Conservation (phyloP, 1,139 yeast species). For the Oligophagozyma castellii region DNA sequence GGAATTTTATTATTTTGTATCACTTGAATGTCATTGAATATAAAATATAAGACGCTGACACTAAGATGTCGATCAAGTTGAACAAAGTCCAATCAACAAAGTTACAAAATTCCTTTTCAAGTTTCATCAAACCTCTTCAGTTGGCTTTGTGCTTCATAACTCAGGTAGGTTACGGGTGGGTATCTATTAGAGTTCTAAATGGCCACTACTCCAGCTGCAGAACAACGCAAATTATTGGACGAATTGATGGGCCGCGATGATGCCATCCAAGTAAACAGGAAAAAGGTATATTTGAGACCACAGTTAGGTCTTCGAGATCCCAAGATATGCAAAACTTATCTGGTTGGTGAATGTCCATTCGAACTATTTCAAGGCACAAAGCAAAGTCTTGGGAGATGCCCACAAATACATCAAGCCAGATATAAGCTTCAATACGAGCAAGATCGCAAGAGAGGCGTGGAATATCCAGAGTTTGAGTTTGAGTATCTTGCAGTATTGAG, state of each 20-base stretch:
- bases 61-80: too few relatives aligned
- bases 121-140: too few relatives aligned
- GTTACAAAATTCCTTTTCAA: too few relatives aligned
- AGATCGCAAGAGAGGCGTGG: conserved; percentile 41
- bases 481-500: conserved; percentile 37
- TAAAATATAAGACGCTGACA: too few relatives aligned
- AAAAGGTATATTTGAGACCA: conserved; percentile 7
- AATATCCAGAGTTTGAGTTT: conserved; percentile 54
- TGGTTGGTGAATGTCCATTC: conserved; percentile 83
- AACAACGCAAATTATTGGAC: conserved; percentile 63
- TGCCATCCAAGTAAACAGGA: conserved; percentile 27
- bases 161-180: too few relatives aligned
- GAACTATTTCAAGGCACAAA: conserved; percentile 76
- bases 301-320: conserved; percentile 39
- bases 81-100: too few relatives aligned
- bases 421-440: conserved; percentile 58
- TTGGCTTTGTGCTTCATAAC: too few relatives aligned
- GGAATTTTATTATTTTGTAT: too few relatives aligned
- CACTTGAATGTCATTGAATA: too few relatives aligned
- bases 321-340: conserved; percentile 62
- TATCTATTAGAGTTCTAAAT: conserved; percentile 4
- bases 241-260: conserved; percentile 74
- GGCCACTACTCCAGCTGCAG: conserved; percentile 37
- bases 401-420: conserved; percentile 62
- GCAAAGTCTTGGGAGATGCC: conserved; percentile 73